Evolutionary conservation across 2,329 filamentous ascomycete genomes (phyloP).

Genomic region (Nemania diffusa): DNA sequence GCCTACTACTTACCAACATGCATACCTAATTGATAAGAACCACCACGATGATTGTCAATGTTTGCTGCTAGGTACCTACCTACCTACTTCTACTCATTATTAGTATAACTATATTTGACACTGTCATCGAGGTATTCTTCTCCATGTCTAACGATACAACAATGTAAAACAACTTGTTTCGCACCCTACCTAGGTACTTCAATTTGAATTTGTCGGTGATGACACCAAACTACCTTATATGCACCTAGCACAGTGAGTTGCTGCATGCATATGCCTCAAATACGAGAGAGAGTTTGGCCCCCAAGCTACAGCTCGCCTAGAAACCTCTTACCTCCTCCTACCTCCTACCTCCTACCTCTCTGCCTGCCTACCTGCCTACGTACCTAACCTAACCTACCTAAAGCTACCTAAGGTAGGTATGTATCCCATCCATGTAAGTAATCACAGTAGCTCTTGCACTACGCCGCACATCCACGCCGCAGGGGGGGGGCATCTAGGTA

Average conservation of each 20-base stretch:
- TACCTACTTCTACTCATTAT: no score
- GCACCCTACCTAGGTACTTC: background rate
- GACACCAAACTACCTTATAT: background rate
- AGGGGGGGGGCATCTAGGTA: slow-evolving; percentile 1
- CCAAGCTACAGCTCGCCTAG: background rate
- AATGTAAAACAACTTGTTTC: background rate
- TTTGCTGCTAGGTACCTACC: no score
- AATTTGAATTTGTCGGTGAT: background rate
- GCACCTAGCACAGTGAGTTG: background rate
- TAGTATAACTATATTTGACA: background rate
- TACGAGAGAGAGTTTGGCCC: background rate
- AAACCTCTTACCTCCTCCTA: background rate
- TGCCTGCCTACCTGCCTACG: background rate
- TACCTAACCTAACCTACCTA: background rate
- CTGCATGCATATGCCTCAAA: background rate
- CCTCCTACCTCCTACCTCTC: background rate
- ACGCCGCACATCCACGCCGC: slow-evolving; percentile 25
- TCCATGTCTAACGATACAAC: no score
- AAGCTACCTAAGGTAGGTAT: background rate
- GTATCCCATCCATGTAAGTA: background rate
- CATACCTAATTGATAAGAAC: no score
- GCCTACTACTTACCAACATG: no score
- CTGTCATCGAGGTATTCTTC: no score
- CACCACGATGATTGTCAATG: no score
- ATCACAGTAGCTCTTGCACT: slow-evolving; percentile 22